phyloP scores from a whole-genome alignment of 495 filamentous ascomycete genomes.

The Penicillium cinerascens region DNA sequence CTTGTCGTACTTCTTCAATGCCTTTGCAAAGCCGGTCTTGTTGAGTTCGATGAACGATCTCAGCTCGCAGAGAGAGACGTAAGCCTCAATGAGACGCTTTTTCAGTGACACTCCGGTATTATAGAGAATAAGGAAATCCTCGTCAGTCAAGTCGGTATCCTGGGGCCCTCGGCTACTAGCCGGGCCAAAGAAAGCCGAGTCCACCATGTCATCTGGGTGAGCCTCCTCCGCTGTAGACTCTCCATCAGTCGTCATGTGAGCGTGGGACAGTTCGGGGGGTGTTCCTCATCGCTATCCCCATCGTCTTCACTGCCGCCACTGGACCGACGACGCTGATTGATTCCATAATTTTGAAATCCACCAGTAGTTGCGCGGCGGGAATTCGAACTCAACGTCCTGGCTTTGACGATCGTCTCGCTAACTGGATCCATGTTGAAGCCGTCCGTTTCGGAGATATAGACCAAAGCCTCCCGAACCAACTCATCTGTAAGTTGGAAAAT shows the following conservation, averaged over 20 bases:
- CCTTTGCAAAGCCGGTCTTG: conserved; percentile 92
- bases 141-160: conserved; percentile 70
- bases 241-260: conserved; percentile 25
- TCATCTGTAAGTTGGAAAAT: conserved; percentile 77
- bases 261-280: conserved; percentile 5
- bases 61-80: conserved; percentile 92
- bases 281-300: conserved; percentile 49
- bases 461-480: conserved; percentile 68
- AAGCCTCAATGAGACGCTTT: conserved; percentile 80
- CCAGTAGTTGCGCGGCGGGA: conserved; percentile 44
- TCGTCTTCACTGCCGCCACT: conserved; percentile 62
- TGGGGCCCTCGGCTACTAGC: conserved; percentile 20
- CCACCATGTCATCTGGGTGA: conserved; percentile 45
- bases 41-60: conserved; percentile 96
- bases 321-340: conserved; percentile 38
- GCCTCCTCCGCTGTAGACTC: conserved; percentile 36
- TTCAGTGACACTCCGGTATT: conserved; percentile 84
- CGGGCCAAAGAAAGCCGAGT: conserved; percentile 32
- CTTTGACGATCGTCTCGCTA: conserved; percentile 45
- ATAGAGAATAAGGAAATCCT: conserved; percentile 64
- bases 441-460: conserved; percentile 63
- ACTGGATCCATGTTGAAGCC: conserved; percentile 53
- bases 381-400: conserved; percentile 35
- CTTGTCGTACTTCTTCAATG: conserved; percentile 98
- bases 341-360: conserved; percentile 42